A percentile compares a stretch with the other conserved stretches of the same genome.
Evolutionary conservation across 805 yeast genomes (phyloP).

Genomic region (Candida oleophila): DNA sequence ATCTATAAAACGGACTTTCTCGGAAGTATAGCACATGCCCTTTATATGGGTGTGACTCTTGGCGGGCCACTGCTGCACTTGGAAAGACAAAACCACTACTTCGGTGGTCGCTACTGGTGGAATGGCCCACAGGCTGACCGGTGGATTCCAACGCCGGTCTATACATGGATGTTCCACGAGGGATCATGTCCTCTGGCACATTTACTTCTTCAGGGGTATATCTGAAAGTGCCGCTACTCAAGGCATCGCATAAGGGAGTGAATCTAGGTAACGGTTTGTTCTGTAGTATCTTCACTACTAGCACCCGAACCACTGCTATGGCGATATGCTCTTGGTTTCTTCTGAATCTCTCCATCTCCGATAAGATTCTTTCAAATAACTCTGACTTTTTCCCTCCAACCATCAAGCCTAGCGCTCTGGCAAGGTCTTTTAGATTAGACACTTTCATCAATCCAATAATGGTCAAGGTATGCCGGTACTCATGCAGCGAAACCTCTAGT

Average conservation of each 20-base stretch:
- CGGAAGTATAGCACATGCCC: conserved; percentile 49
- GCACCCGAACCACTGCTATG: conserved; percentile 42
- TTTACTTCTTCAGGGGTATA: conserved; percentile 11
- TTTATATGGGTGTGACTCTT: conserved; percentile 10
- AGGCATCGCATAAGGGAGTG: conserved; percentile 22
- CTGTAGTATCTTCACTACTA: conserved; percentile 38
- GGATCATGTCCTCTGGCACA: background rate
- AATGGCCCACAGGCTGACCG: background rate
- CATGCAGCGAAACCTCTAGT: conserved; percentile 1
- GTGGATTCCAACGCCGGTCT: background rate
- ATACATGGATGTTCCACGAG: conserved; percentile 12
- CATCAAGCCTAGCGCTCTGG: conserved; percentile 49
- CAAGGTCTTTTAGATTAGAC: conserved; percentile 51
- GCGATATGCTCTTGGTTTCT: conserved; percentile 40
- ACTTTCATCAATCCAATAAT: conserved; percentile 35
- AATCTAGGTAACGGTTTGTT: conserved; percentile 40
- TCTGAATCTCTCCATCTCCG: conserved; percentile 43
- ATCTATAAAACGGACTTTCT: conserved; percentile 55
- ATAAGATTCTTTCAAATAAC: conserved; percentile 52
- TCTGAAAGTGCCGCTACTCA: conserved; percentile 25
- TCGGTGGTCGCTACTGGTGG: too few relatives aligned
- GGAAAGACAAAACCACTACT: background rate
- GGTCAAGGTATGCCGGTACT: conserved; percentile 2
- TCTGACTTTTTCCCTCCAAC: conserved; percentile 61
- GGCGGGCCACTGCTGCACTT: background rate